Conservation (phyloP, 2,329 filamentous ascomycete species). For the Elsinoe arachidis region DNA sequence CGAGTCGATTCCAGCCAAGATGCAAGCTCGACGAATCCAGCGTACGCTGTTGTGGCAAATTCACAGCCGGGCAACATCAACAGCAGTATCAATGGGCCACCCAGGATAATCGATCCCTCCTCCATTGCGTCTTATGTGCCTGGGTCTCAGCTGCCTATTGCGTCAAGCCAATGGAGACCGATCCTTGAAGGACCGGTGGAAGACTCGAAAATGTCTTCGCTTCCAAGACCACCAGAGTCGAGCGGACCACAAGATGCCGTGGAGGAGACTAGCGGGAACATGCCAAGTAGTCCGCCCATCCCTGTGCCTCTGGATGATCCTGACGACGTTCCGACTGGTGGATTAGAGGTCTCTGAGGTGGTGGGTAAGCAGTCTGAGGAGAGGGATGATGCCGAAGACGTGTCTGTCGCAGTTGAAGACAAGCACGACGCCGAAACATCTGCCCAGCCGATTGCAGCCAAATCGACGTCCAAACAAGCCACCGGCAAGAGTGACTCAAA, state of each 20-base stretch:
- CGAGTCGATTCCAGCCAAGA: slow-evolving; percentile 1
- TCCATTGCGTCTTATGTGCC: slow-evolving; percentile 27
- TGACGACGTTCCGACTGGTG: slow-evolving; percentile 12
- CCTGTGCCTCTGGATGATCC: slow-evolving; percentile 12
- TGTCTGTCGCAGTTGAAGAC: not conserved
- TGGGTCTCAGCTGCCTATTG: slow-evolving; percentile 28
- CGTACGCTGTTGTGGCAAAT: slow-evolving; percentile 28
- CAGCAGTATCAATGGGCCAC: slow-evolving; percentile 25
- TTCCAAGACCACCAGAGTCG: slow-evolving; percentile 18
- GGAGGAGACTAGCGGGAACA: slow-evolving; percentile 21
- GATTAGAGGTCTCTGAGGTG: not conserved
- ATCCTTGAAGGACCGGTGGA: slow-evolving; percentile 10
- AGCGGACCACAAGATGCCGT: slow-evolving; percentile 14
- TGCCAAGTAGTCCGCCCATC: slow-evolving; percentile 29
- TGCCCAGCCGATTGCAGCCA: slow-evolving; percentile 15
- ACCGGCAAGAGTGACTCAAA: not conserved
- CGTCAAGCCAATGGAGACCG: slow-evolving; percentile 24
- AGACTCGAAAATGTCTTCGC: slow-evolving; percentile 15
- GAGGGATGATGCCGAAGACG: not conserved
- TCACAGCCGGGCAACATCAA: slow-evolving; percentile 33
- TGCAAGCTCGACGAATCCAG: not conserved
- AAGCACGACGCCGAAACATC: not conserved
- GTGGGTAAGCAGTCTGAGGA: not conserved
- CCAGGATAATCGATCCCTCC: slow-evolving; percentile 27
- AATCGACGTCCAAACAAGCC: not conserved